Conservation (phyloP, 805 yeast species). For the Yarrowia sp. region DNA sequence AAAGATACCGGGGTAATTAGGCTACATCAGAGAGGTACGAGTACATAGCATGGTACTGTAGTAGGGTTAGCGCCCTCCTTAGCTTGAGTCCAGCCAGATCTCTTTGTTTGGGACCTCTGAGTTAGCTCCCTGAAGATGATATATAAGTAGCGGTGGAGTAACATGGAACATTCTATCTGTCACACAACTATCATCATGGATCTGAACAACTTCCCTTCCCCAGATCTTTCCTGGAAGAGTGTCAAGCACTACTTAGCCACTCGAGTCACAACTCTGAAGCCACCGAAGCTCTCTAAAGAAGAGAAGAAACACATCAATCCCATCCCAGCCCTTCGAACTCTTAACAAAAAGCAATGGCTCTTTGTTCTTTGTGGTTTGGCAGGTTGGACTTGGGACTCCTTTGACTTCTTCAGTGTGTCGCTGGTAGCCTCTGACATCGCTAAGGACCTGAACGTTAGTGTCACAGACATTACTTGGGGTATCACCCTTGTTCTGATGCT, state of each 20-base stretch:
- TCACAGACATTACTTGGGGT: conserved; percentile 64
- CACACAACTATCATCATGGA: neutral
- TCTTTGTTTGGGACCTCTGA: neutral
- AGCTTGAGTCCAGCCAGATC: neutral
- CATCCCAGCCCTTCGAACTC: neutral
- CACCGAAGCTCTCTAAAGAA: neutral
- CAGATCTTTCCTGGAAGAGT: neutral
- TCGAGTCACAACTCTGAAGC: conserved; percentile 1
- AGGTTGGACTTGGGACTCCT: conserved; percentile 72
- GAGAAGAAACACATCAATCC: conserved; percentile 13
- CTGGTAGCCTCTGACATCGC: conserved; percentile 54
- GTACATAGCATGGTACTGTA: too few relatives aligned
- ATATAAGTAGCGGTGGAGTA: neutral
- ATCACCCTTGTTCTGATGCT: conserved; percentile 41
- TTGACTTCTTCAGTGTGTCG: conserved; percentile 65
- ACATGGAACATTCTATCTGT: neutral
- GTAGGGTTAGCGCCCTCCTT: neutral
- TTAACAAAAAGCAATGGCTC: conserved; percentile 51
- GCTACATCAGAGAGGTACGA: neutral
- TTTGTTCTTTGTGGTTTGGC: conserved; percentile 56
- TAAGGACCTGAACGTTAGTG: conserved; percentile 43
- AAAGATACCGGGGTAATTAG: neutral
- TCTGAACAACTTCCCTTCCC: neutral
- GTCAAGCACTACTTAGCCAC: neutral
- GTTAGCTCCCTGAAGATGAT: neutral